Evolutionary conservation across 345 rosid genomes (phyloP).

Genomic region (Aquilaria yunnanensis): DNA sequence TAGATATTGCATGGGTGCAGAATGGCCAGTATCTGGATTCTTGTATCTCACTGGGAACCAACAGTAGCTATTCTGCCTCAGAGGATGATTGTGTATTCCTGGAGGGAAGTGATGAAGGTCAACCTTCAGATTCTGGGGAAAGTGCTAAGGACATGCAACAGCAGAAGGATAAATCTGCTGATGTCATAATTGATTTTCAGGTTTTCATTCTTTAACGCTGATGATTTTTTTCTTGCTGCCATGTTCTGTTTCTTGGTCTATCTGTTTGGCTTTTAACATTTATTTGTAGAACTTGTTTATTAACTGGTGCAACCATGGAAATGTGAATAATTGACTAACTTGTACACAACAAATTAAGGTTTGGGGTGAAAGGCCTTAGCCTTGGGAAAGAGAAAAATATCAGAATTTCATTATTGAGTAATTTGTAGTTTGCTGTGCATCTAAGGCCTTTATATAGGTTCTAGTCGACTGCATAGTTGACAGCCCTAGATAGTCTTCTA

Average conservation of each 20-base stretch:
- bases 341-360: no score
- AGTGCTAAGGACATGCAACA: constrained; percentile 26
- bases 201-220: constrained; percentile 18
- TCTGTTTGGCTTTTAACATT: no score
- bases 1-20: constrained; percentile 33
- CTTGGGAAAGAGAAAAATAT: no score
- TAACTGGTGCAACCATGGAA: no score
- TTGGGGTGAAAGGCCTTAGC: no score
- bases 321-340: no score
- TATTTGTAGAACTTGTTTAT: no score
- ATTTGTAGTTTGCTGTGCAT: no score
- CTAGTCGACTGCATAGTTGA: no score
- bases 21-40: constrained; percentile 88
- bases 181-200: constrained; percentile 79
- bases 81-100: constrained; percentile 59
- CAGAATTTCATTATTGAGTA: no score
- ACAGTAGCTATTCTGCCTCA: constrained; percentile 69
- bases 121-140: constrained; percentile 27
- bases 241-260: background rate
- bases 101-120: constrained; percentile 45
- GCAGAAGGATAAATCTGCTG: constrained; percentile 47
- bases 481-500: no score
- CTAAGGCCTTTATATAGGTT: no score
- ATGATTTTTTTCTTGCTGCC: background rate
- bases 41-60: constrained; percentile 70